Evolutionary conservation across 768 basidiomycete genomes (phyloP).

Genomic region (Podaxis sp.): DNA sequence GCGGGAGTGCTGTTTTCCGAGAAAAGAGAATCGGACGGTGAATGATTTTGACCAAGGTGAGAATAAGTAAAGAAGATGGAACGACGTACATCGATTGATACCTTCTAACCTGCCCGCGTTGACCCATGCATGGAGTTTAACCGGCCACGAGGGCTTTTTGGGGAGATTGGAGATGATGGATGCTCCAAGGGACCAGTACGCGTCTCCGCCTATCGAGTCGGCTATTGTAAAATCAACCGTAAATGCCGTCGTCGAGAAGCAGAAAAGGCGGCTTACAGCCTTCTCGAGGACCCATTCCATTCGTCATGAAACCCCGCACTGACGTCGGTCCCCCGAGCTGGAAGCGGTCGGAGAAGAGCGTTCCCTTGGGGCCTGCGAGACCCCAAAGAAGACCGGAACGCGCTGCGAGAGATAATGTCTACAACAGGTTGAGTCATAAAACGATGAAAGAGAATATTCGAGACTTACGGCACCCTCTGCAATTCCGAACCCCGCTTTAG

Average conservation of each 20-base stretch:
- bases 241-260: background rate
- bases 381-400: constrained; percentile 69
- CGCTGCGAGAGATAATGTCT: constrained; percentile 76
- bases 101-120: constrained; percentile 76
- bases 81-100: constrained; percentile 49
- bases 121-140: constrained; percentile 75
- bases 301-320: constrained; percentile 65
- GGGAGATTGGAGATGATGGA: constrained; percentile 77
- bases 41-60: background rate
- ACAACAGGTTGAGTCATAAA: background rate
- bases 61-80: background rate
- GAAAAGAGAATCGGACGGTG: background rate
- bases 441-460: background rate
- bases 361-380: constrained; percentile 34
- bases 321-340: constrained; percentile 91
- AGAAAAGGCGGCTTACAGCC: constrained; percentile 40
- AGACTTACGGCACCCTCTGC: constrained; percentile 53
- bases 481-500: constrained; percentile 56
- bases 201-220: constrained; percentile 83
- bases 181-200: constrained; percentile 74
- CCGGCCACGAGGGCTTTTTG: constrained; percentile 66
- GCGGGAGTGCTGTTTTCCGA: background rate
- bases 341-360: constrained; percentile 79
- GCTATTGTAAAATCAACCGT: constrained; percentile 33
- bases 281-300: constrained; percentile 76